Evolutionary conservation across 768 basidiomycete species (phyloP), one percentile per base, ranked within the genome.

Genomic region (Russula earlei): DNA sequence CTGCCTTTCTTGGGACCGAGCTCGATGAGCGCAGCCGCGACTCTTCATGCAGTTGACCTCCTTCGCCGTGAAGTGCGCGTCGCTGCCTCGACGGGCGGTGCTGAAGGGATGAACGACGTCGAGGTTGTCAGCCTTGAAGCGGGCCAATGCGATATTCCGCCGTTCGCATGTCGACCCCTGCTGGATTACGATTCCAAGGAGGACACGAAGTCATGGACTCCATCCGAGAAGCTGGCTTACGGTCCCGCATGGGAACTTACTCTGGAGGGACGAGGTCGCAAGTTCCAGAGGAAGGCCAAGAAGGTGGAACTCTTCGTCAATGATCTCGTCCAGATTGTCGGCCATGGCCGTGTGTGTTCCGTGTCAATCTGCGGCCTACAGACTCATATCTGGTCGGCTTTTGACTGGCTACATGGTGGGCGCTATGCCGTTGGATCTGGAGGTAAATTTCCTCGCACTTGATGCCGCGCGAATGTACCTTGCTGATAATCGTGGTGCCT

Each of bases 401-500:
- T 73, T 54, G 77, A 81, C 60, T 81, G 81, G 76, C 63, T 84
- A 24, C 75, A 77, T 31, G 87, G 88, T 2, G 79, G 87, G 52
- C 70, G 86, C 36, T 79, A 87, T 64, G 77, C 81, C 19, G 71
- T 91, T 53, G 90, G 90, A 54, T 84, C 90, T 49, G 90, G 89
- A 68, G 87, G 88, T 91, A 64, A 63, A 79, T 69, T 19, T 29
- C 0, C n/a, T n/a, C n/a, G n/a, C n/a, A n/a, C n/a, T n/a, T n/a
- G n/a, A n/a, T n/a, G n/a, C n/a, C n/a, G n/a, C n/a, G n/a, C n/a
- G n/a, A n/a, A n/a, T n/a, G n/a, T n/a, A n/a, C n/a, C n/a, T n/a
- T n/a, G n/a, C n/a, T n/a, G n/a, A n/a, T n/a, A n/a, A n/a, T n/a
- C n/a, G n/a, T n/a, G n/a, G n/a, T n/a, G n/a, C n/a, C n/a, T n/a